Base-by-base conservation (phyloP, 805 yeast species). In the Clavispora fructus region DNA sequence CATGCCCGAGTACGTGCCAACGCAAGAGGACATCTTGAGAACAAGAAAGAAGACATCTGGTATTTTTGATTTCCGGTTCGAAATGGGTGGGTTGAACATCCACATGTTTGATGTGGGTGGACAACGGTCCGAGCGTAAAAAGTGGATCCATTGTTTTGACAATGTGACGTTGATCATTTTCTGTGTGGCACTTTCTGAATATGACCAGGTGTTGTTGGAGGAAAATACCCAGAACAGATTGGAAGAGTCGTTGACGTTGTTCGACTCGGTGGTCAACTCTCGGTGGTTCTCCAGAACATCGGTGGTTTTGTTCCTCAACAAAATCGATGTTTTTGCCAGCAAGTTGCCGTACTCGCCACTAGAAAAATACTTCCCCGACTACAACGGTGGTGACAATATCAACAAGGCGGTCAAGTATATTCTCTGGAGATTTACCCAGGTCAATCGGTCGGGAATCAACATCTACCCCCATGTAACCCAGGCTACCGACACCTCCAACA, bases 141-240 rank as follows among this genome's bases (percentile, higher is more conserved):
- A 94, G 65, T 94, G 99, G 99, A 90, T 94, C 51, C 95, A 94
- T 66, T 88, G 96, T 61, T 94, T 94, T 58, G 96, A 90, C 64
- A 89, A 90, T 56, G 97, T 91, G 30, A 86, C 96, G 0, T 74
- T 87, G 40, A 85, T 91, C 42, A 87, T 91, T 49, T 91, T 90
- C 62, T 90, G 97, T 64, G 96, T 90, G 19, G 90, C 97, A 0
- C 67, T 91, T 44, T 83, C 92, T 2, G 97, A 91, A 62, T 91
- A 91, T 61, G 97, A 91, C 63, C 97, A 90, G 66, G 83, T 80
- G 3, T 67, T 91, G 48, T 65, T 87, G 48, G 97, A 55, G 45
- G 65, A 61, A 44, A 60, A 51, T 45, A 46, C 57, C 35, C 65
- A 61, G 46, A 61, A 61, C 46, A 43, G 65, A 17, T 49, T 61